Base-by-base conservation (phyloP, 768 basidiomycete genomes). In the Suillus alpinus region DNA sequence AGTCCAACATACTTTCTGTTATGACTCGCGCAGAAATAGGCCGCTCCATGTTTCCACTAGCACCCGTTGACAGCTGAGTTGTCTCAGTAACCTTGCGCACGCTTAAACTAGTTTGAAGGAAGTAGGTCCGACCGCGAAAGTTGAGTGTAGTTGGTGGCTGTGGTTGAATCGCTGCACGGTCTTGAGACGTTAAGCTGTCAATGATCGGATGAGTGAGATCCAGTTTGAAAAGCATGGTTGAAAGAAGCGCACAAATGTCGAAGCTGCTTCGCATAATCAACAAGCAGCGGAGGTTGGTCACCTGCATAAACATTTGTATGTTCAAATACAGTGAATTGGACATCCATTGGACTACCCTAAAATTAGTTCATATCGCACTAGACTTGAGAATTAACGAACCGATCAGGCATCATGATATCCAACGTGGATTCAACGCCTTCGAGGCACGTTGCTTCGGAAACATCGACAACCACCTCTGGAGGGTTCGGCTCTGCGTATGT, bases 391-490 rank as follows among this genome's bases (percentile, higher is more conserved):
- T 18, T 49, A 20, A 66, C 67, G 60, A 55, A 85, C 86, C 85
- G 79, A 66, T 86, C 81, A 43, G 86, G 86, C 65, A 87, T 72
- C 78, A 86, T 75, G 20, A 87, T 49, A 67, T 86, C 78, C 37
- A 86, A 32, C 8, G 64, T 70, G 40, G 65, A 71, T 63, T 80
- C 78, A 43, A 63, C 69, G 44, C 76, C 82, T 56, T 65, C 67
- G 68, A 68, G 74, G 59, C 78, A 83, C 26, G 56, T 67, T 18
- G 68, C 63, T 12, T 60, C 43, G 59, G 55, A 55, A 47, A 58
- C 55, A 32, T 52, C 61, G 36, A 36, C 62, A 13, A 52, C 46
- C 14, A 23, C 9, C 16, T 55, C 36, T 49, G 5, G 39, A 31
- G 23, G 2, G 6, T 29, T 46, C 34, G 16, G 61, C 44, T 58